Conservation (phyloP, 345 rosid species). For the Aegle marmelos region DNA sequence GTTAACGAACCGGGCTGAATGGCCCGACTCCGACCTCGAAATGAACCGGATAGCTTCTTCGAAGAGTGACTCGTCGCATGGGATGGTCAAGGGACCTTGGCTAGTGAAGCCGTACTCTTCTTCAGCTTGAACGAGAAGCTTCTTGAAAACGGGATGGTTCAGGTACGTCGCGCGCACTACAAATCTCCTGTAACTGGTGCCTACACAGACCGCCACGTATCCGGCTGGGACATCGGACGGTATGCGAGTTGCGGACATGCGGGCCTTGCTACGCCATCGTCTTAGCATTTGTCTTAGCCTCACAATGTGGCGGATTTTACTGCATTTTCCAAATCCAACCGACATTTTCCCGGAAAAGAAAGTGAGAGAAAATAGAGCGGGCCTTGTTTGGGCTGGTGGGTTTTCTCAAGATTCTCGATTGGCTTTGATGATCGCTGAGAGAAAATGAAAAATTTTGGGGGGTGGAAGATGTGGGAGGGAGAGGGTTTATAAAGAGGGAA, state of each 20-base stretch:
- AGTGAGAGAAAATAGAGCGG: not conserved
- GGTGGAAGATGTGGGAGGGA: conserved; percentile 9
- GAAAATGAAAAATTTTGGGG: conserved; percentile 23
- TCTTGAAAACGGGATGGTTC: conserved; percentile 81
- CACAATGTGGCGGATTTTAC: conserved; percentile 92
- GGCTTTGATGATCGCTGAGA: not conserved
- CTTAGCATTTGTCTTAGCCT: conserved; percentile 81
- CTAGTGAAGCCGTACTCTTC: conserved; percentile 82
- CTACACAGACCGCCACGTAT: conserved; percentile 85
- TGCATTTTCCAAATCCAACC: conserved; percentile 63
- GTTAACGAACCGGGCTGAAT: conserved; percentile 41
- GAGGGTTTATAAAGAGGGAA: conserved; percentile 35
- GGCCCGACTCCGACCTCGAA: conserved; percentile 57
- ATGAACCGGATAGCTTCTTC: conserved; percentile 73
- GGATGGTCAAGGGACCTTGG: conserved; percentile 82
- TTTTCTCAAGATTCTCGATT: not conserved
- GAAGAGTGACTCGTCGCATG: conserved; percentile 84
- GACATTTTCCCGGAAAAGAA: conserved; percentile 41
- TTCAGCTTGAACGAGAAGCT: conserved; percentile 68
- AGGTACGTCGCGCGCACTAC: conserved; percentile 85
- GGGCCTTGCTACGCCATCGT: conserved; percentile 87
- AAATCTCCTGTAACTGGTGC: conserved; percentile 58
- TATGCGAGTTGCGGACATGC: conserved; percentile 49
- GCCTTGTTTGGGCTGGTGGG: not conserved
- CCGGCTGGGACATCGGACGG: conserved; percentile 94